These are phyloP conservation scores for Wallacemonas sp. DNA, from an alignment of 208 protist species.

Conservation along the genomic window DNA sequence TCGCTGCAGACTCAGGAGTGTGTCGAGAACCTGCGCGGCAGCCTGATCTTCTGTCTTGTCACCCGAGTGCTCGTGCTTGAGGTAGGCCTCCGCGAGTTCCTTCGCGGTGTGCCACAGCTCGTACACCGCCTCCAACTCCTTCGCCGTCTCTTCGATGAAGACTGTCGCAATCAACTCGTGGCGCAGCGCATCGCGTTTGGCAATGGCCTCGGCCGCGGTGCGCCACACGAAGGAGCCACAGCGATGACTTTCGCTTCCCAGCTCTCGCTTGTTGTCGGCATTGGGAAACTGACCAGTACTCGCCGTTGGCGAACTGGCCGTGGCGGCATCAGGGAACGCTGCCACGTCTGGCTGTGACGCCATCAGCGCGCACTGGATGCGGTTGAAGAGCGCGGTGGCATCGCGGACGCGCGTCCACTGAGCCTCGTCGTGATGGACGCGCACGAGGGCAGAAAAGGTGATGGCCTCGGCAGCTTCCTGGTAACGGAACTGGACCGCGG, in stretches of 20 bases:
- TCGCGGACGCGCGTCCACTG: constrained; percentile 43
- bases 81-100: constrained; percentile 56
- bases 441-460: constrained; percentile 52
- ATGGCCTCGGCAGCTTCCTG: constrained; percentile 54
- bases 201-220: constrained; percentile 45
- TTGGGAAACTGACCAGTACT: not conserved
- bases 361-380: constrained; percentile 54
- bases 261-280: not conserved
- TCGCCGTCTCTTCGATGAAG: constrained; percentile 46
- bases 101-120: constrained; percentile 67
- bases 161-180: constrained; percentile 40
- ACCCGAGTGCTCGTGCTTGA: constrained; percentile 39
- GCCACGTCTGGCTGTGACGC: constrained; percentile 7
- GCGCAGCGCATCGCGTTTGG: constrained; percentile 44
- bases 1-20: constrained; percentile 57
- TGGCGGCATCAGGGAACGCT: constrained; percentile 9
- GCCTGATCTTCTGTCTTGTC: constrained; percentile 21
- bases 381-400: constrained; percentile 49
- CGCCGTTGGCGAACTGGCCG: not conserved
- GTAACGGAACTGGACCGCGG: constrained; percentile 55
- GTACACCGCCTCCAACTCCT: constrained; percentile 40
- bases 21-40: constrained; percentile 52
- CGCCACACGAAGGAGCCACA: constrained; percentile 44
- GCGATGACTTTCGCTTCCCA: not conserved
- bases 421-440: constrained; percentile 30